Percentiles rank a stretch among this genome's conserved stretches.
These are phyloP conservation scores for Trametes meyenii DNA, from an alignment of 768 basidiomycete genomes.

Conservation along the genomic window DNA sequence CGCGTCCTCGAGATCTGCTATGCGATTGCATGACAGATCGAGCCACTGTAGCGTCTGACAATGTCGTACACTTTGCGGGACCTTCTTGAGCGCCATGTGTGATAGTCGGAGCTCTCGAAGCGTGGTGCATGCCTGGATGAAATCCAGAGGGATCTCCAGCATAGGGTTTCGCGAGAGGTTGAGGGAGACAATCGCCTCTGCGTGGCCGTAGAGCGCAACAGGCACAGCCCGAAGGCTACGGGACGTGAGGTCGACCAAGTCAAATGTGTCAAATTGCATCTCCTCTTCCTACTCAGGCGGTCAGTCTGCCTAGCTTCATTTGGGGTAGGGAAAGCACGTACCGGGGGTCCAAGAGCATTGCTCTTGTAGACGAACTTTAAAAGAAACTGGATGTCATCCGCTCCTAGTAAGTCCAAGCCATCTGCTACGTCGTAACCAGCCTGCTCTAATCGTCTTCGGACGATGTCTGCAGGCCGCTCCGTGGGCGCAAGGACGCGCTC, in stretches of 20 bases:
- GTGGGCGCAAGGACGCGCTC: conserved; percentile 82
- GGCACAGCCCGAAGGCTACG: conserved; percentile 87
- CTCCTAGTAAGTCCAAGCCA: conserved; percentile 72
- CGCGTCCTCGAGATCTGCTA: conserved; percentile 86
- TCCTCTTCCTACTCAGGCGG: conserved; percentile 64
- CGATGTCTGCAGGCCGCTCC: conserved; percentile 85
- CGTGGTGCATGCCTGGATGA: conserved; percentile 83
- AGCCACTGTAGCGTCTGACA: conserved; percentile 74
- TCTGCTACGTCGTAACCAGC: conserved; percentile 88
- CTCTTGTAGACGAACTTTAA: conserved; percentile 90
- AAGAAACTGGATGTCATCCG: conserved; percentile 81
- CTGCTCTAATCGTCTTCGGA: conserved; percentile 80
- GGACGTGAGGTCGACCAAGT: conserved; percentile 80
- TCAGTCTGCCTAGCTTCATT: background rate
- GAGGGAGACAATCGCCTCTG: conserved; percentile 80
- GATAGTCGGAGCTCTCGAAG: conserved; percentile 86
- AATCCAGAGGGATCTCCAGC: conserved; percentile 95
- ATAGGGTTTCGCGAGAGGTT: conserved; percentile 94
- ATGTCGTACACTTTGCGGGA: conserved; percentile 82
- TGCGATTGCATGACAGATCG: conserved; percentile 90
- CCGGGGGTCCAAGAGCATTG: conserved; percentile 63
- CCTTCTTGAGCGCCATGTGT: conserved; percentile 93
- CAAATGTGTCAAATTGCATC: conserved; percentile 67
- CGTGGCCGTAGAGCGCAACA: conserved; percentile 80
- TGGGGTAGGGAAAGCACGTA: conserved; percentile 38